Percentiles rank a stretch among this genome's conserved stretches.
phyloP scores from a whole-genome alignment of 768 basidiomycete species.

The Harrya chromipes region DNA sequence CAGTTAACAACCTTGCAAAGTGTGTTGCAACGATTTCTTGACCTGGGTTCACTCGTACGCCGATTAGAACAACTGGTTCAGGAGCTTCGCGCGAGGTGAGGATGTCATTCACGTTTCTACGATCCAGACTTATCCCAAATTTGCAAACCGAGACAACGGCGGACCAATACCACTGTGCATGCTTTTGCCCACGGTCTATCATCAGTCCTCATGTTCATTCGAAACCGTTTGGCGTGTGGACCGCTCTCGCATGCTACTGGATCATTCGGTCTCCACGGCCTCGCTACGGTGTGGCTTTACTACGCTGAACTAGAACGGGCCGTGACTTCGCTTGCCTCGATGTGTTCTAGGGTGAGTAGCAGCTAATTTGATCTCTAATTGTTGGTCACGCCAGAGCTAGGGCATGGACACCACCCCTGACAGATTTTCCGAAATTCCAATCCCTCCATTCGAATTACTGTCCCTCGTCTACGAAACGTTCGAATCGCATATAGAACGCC shows the following conservation, averaged over 20 bases:
- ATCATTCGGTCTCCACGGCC: constrained; percentile 18
- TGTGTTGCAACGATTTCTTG: constrained; percentile 57
- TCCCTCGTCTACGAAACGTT: constrained; percentile 61
- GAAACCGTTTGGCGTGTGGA: constrained; percentile 41
- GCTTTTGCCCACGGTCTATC: constrained; percentile 67
- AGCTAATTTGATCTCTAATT: neutral
- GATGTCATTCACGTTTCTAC: neutral
- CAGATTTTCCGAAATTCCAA: constrained; percentile 43
- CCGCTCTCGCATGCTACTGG: constrained; percentile 34
- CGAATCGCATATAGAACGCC: constrained; percentile 48
- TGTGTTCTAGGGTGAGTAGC: constrained; percentile 58
- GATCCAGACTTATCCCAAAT: constrained; percentile 4
- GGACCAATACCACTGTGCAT: constrained; percentile 54
- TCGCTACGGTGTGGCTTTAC: constrained; percentile 47
- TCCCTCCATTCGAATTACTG: constrained; percentile 49
- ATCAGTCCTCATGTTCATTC: constrained; percentile 49
- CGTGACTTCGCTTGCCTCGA: constrained; percentile 47
- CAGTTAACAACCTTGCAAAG: constrained; percentile 33
- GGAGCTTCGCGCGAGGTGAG: constrained; percentile 49
- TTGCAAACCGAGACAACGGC: constrained; percentile 36
- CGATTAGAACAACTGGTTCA: constrained; percentile 58
- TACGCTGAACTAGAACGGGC: constrained; percentile 50
- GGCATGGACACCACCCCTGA: constrained; percentile 31
- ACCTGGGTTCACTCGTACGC: constrained; percentile 64
- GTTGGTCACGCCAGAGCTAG: constrained; percentile 18